phyloP scores from a whole-genome alignment of 352 stramenopile genomes.

The Phytopythium kandeliae region DNA sequence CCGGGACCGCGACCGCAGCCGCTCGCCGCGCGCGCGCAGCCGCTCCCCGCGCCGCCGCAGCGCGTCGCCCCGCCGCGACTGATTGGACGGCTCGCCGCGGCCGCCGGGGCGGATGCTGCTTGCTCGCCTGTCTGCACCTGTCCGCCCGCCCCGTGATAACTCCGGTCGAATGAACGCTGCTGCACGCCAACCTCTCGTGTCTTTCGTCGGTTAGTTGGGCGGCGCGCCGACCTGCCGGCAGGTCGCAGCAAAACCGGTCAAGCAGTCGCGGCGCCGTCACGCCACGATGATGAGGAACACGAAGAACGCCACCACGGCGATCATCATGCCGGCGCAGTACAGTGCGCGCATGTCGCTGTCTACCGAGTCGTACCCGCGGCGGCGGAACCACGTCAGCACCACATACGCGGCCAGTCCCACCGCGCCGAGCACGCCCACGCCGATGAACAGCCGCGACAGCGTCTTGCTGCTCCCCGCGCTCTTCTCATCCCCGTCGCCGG shows the following conservation, averaged over 20 bases:
- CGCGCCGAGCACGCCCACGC: constrained; percentile 29
- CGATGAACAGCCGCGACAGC: constrained; percentile 30
- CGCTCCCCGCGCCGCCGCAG: constrained; percentile 37
- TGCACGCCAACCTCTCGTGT: background rate
- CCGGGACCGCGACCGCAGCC: constrained; percentile 30
- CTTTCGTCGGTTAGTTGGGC: background rate
- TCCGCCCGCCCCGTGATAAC: background rate
- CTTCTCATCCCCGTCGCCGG: constrained; percentile 8
- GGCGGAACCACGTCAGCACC: constrained; percentile 51
- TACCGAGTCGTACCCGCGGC: constrained; percentile 59
- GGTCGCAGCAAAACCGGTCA: constrained; percentile 2
- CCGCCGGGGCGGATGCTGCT: background rate
- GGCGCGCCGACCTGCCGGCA: background rate
- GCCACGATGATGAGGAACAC: constrained; percentile 56
- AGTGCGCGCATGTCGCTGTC: constrained; percentile 53
- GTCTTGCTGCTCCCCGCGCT: constrained; percentile 6
- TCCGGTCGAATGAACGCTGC: background rate
- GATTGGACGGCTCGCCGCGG: constrained; percentile 11
- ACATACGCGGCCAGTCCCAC: constrained; percentile 35
- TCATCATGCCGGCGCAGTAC: constrained; percentile 53
- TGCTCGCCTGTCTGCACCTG: too few relatives aligned
- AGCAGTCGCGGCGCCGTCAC: constrained; percentile 12
- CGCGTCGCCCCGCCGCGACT: constrained; percentile 40
- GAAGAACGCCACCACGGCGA: constrained; percentile 62
- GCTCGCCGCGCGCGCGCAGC: constrained; percentile 35